Evolutionary conservation across 495 filamentous ascomycete genomes (phyloP).

Genomic region (Aspergillus heteromorphus): DNA sequence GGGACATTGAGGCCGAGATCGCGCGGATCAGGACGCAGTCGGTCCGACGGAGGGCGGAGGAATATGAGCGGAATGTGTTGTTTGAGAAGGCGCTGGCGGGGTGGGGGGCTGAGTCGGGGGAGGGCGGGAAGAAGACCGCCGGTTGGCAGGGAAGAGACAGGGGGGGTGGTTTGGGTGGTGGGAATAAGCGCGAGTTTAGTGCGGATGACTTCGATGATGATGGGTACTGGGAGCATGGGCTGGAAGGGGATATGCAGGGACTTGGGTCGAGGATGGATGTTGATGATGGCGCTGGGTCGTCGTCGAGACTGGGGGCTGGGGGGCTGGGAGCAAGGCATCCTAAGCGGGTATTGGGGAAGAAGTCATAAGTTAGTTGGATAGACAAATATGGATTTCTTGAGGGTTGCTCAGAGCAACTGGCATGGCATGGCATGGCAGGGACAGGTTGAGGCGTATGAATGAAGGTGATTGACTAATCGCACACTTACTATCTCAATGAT

Average conservation of each 20-base stretch:
- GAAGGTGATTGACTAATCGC: too few species aligned
- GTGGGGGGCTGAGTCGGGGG: constrained; percentile 11
- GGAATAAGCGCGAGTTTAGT: constrained; percentile 39
- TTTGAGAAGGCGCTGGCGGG: constrained; percentile 42
- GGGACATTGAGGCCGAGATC: constrained; percentile 69
- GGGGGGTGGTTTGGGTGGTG: constrained; percentile 15
- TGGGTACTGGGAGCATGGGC: constrained; percentile 36
- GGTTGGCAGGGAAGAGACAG: constrained; percentile 13
- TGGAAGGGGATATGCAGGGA: constrained; percentile 58
- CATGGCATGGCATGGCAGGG: too few species aligned
- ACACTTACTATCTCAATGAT: too few species aligned
- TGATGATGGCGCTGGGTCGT: constrained; percentile 33
- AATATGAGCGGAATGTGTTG: constrained; percentile 40
- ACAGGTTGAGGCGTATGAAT: too few species aligned
- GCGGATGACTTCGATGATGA: constrained; percentile 42
- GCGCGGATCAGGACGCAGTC: constrained; percentile 50
- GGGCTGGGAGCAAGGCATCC: constrained; percentile 23
- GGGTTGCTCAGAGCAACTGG: too few species aligned
- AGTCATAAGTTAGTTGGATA: constrained; percentile 26
- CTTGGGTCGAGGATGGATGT: constrained; percentile 45
- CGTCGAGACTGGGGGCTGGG: constrained; percentile 15
- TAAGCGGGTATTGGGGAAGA: constrained; percentile 40
- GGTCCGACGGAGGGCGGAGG: constrained; percentile 43
- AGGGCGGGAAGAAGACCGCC: not conserved
- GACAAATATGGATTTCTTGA: too few species aligned